Conservation (phyloP, 306 rosid genomes). For the Alnus glutinosa region DNA sequence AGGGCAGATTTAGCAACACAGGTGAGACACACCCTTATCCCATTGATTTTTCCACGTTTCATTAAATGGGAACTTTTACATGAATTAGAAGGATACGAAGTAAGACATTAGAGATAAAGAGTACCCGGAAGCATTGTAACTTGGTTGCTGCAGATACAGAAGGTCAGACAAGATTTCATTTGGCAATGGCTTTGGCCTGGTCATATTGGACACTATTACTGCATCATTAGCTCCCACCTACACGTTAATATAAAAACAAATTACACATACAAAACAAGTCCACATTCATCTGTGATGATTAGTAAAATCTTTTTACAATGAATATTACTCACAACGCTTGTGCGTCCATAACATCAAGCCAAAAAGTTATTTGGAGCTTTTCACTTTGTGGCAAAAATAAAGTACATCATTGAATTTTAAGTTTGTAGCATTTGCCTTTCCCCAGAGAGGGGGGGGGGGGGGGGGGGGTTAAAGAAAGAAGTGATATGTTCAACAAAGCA, state of each 20-base stretch:
- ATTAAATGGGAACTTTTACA: neutral
- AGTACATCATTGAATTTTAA: neutral
- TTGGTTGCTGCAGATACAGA: constrained; percentile 89
- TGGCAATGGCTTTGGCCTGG: constrained; percentile 73
- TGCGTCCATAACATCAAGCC: neutral
- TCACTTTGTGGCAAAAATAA: neutral
- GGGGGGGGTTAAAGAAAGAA: too few species aligned
- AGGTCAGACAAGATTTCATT: constrained; percentile 82
- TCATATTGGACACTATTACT: constrained; percentile 86
- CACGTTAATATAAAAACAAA: constrained; percentile 20
- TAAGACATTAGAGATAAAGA: neutral
- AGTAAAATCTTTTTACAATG: neutral
- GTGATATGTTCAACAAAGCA: neutral
- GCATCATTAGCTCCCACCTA: constrained; percentile 95
- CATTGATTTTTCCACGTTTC: too few species aligned
- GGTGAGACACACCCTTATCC: constrained; percentile 34
- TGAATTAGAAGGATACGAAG: neutral
- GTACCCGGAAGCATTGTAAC: constrained; percentile 84
- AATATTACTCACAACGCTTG: neutral
- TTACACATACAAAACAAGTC: constrained; percentile 7
- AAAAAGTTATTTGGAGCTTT: neutral
- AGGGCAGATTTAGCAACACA: constrained; percentile 88
- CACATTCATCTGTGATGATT: constrained; percentile 19
- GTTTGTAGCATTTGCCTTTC: neutral
- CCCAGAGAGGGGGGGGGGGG: neutral